Evolutionary conservation across 345 rosid genomes (phyloP).

Genomic region (Aurinia saxatilis): DNA sequence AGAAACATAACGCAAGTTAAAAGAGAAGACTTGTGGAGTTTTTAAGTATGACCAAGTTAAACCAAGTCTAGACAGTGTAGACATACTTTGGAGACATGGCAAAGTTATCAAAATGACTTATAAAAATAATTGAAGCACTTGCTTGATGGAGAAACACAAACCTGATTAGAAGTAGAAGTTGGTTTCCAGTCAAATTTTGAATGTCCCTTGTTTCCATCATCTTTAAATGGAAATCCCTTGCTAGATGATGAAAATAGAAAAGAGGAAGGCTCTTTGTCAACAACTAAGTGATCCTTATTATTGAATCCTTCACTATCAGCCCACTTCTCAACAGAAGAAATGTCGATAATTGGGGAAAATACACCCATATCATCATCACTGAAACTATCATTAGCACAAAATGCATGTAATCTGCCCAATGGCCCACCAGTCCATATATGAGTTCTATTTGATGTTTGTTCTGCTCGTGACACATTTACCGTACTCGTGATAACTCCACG

Average conservation of each 20-base stretch:
- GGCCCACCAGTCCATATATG: slow-evolving; percentile 65
- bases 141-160: no score
- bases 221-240: slow-evolving; percentile 59
- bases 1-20: no score
- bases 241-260: slow-evolving; percentile 56
- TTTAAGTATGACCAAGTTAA: no score
- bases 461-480: no score
- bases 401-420: slow-evolving; percentile 65
- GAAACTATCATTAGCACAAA: slow-evolving; percentile 55
- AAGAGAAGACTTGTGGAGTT: no score
- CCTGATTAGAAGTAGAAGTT: slow-evolving; percentile 55
- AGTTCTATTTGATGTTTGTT: slow-evolving; percentile 58
- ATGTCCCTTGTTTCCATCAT: no score
- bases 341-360: slow-evolving; percentile 85
- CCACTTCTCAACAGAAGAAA: slow-evolving; percentile 85
- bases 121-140: no score
- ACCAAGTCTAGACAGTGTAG: not conserved
- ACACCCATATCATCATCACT: slow-evolving; percentile 95
- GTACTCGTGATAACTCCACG: no score
- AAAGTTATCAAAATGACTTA: no score
- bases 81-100: not conserved
- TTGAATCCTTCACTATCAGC: no score
- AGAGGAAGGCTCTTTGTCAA: slow-evolving; percentile 66
- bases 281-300: no score
- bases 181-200: slow-evolving; percentile 78